These are phyloP conservation scores for Domatiomyces globalis DNA, from an alignment of 2,329 filamentous ascomycete species.

Conservation along the genomic window DNA sequence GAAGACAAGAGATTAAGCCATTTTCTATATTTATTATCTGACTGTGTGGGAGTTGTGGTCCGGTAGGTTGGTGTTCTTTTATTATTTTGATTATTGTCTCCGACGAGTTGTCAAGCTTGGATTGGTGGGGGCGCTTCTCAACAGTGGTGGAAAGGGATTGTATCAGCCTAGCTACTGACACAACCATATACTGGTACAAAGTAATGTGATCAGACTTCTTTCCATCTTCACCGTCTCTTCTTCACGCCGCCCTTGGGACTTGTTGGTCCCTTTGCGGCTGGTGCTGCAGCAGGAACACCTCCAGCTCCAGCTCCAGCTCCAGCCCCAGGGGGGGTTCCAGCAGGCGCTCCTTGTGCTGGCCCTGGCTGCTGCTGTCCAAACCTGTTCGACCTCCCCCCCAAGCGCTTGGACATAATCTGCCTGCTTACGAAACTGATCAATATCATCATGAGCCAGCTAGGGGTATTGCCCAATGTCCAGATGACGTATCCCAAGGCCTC, in stretches of 20 bases:
- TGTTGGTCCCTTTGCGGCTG: not conserved
- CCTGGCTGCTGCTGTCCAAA: not conserved
- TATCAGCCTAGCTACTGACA: not conserved
- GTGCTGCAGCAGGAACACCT: constrained; percentile 4
- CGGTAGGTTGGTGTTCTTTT: not conserved
- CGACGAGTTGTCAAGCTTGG: too few species aligned
- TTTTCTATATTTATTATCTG: not conserved
- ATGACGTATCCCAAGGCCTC: constrained; percentile 43
- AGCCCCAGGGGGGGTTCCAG: not conserved
- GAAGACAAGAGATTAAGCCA: not conserved
- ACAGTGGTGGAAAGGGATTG: not conserved
- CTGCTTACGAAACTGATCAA: constrained; percentile 46
- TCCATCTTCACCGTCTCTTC: constrained; percentile 11
- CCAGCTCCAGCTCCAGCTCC: constrained; percentile 2
- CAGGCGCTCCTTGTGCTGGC: not conserved
- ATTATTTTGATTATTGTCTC: not conserved
- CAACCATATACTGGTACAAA: not conserved
- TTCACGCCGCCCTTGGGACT: constrained; percentile 6
- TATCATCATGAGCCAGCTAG: constrained; percentile 53
- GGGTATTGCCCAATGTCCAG: constrained; percentile 43
- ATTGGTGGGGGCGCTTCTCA: too few species aligned
- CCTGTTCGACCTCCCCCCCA: constrained; percentile 1
- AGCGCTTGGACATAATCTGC: constrained; percentile 37
- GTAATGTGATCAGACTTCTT: not conserved
- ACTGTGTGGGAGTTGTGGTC: not conserved